A percentile compares a stretch with the other conserved stretches of the same genome.
These are phyloP conservation scores for Penicillium cataractarum DNA, from an alignment of 495 filamentous ascomycete genomes.

Conservation along the genomic window DNA sequence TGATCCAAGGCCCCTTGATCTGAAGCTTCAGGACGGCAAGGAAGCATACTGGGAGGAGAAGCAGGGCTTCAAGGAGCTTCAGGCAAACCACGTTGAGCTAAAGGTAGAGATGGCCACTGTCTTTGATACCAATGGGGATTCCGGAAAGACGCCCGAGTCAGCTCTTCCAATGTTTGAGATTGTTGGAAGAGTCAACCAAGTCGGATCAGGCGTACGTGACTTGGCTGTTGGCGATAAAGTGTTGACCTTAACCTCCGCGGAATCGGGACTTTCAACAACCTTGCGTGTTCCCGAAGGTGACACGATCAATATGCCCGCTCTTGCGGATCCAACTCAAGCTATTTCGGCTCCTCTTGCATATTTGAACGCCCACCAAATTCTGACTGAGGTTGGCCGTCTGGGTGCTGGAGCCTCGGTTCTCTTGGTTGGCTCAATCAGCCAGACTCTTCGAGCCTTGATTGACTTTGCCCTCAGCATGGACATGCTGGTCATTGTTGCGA, in stretches of 20 bases:
- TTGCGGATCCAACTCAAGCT: constrained; percentile 11
- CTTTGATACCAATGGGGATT: constrained; percentile 15
- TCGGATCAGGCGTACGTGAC: constrained; percentile 23
- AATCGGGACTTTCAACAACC: constrained; percentile 16
- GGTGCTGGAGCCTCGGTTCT: constrained; percentile 19
- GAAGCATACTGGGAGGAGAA: constrained; percentile 24
- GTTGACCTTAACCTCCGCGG: constrained; percentile 14
- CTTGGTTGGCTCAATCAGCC: constrained; percentile 21
- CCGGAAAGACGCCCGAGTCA: constrained; percentile 18
- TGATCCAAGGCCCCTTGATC: constrained; percentile 18
- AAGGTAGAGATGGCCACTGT: constrained; percentile 24
- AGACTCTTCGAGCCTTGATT: constrained; percentile 26
- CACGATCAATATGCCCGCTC: constrained; percentile 19
- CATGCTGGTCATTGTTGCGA: constrained; percentile 24
- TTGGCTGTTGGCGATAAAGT: constrained; percentile 25
- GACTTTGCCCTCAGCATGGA: constrained; percentile 21
- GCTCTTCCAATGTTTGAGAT: constrained; percentile 22
- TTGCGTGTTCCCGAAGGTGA: constrained; percentile 20
- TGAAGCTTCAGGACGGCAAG: constrained; percentile 18
- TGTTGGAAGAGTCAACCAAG: constrained; percentile 18
- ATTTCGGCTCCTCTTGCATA: constrained; percentile 27
- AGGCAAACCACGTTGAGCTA: constrained; percentile 20
- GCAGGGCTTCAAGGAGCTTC: constrained; percentile 1
- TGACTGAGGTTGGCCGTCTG: constrained; percentile 21
- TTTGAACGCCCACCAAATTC: constrained; percentile 20